These are phyloP conservation scores for Mortierella sp. DNA, from an alignment of 371 early-diverging fungal genomes.

Conservation along the genomic window DNA sequence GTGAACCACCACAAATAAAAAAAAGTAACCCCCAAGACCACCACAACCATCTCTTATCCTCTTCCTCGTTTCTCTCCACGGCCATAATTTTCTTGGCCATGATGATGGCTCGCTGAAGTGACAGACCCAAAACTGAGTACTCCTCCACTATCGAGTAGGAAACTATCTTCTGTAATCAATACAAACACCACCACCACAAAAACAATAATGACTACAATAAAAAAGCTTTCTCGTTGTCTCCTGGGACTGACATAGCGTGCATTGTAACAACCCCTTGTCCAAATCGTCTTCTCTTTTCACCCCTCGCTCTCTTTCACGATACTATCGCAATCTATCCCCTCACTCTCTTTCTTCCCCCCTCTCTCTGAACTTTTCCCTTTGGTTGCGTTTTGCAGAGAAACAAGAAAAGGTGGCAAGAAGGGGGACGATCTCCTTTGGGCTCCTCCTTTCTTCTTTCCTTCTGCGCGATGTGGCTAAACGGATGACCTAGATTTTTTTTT, in stretches of 20 bases:
- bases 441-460: not conserved
- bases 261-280: constrained; percentile 8
- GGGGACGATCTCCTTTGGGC: constrained; percentile 3
- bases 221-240: not conserved
- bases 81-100: not conserved
- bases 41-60: not conserved
- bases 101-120: not conserved
- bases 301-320: not conserved
- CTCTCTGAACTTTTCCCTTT: not conserved
- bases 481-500: not conserved
- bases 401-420: constrained; percentile 11
- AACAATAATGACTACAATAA: not conserved
- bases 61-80: not conserved
- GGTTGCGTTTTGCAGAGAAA: not conserved
- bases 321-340: not conserved
- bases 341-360: not conserved
- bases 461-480: constrained; percentile 1
- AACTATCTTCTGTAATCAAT: too few species aligned
- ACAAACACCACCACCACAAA: not conserved
- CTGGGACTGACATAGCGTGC: constrained; percentile 13
- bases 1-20: not conserved
- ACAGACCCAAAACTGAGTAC: too few species aligned
- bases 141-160: too few species aligned
- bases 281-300: not conserved
- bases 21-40: not conserved